Evolutionary conservation across 768 basidiomycete species (phyloP).

Genomic region (Pleurotus sapidus): DNA sequence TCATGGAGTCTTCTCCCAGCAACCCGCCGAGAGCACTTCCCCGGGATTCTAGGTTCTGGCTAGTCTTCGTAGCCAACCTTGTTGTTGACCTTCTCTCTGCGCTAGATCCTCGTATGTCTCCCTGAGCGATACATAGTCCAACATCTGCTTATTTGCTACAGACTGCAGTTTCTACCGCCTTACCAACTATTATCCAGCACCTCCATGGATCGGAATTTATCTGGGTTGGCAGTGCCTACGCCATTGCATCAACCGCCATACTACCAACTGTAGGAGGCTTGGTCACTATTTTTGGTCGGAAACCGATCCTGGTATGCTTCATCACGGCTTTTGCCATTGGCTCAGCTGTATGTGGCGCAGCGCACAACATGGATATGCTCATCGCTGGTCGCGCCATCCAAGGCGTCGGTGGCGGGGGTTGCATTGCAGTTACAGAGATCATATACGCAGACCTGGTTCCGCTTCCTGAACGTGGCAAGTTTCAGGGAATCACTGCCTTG

Average conservation of each 20-base stretch:
- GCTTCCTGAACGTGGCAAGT: constrained; percentile 39
- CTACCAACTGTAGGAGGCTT: constrained; percentile 37
- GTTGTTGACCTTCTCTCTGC: no score
- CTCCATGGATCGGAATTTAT: constrained; percentile 24
- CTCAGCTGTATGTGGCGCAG: constrained; percentile 38
- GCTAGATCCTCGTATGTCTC: no score
- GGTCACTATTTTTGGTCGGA: constrained; percentile 34
- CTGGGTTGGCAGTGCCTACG: constrained; percentile 46
- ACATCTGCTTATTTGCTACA: no score
- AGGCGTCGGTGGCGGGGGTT: constrained; percentile 38
- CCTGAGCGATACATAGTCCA: no score
- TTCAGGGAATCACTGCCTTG: constrained; percentile 34
- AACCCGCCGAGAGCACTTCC: no score
- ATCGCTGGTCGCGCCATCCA: constrained; percentile 40
- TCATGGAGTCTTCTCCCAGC: no score
- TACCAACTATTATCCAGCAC: no score
- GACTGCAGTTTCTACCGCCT: no score
- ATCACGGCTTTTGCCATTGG: constrained; percentile 38
- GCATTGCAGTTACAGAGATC: constrained; percentile 34
- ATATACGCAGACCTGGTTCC: constrained; percentile 45
- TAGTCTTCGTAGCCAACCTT: no score
- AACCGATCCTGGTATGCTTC: constrained; percentile 24
- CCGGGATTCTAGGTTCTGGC: no score
- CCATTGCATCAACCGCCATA: constrained; percentile 36
- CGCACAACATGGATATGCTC: constrained; percentile 35